phyloP scores from a whole-genome alignment of 352 stramenopile species.

The Pythium chondricola region DNA sequence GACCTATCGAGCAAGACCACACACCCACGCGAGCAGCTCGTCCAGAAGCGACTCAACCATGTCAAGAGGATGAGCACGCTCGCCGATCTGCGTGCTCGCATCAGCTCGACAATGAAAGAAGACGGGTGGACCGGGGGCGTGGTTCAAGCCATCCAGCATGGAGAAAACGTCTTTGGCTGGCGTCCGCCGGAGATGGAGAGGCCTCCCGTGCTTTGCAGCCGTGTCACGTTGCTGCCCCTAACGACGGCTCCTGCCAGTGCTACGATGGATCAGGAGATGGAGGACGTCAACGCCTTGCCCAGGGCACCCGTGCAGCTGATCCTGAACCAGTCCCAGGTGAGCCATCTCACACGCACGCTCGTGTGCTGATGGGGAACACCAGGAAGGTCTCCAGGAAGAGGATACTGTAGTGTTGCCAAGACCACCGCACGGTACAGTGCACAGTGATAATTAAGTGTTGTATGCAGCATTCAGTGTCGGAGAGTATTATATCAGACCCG shows the following conservation, averaged over 20 bases:
- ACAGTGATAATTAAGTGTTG: too few species aligned
- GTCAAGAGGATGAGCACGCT: conserved; percentile 36
- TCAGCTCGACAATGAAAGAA: conserved; percentile 33
- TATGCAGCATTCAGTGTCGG: too few species aligned
- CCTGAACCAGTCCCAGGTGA: conserved; percentile 12
- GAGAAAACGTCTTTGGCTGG: conserved; percentile 73
- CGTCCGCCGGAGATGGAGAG: conserved; percentile 67
- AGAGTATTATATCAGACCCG: too few species aligned
- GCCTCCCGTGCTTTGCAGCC: conserved; percentile 46
- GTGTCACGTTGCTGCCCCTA: conserved; percentile 35
- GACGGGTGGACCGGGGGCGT: conserved; percentile 56
- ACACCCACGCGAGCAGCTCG: conserved; percentile 34
- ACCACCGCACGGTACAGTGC: too few species aligned
- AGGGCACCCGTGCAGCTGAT: conserved; percentile 9
- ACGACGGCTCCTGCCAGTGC: not conserved
- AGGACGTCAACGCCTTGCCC: conserved; percentile 5
- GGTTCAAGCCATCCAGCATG: conserved; percentile 46
- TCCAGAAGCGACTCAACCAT: conserved; percentile 43
- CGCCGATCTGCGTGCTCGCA: conserved; percentile 31
- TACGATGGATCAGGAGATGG: conserved; percentile 14
- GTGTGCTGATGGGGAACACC: conserved; percentile 2
- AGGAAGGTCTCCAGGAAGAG: too few species aligned
- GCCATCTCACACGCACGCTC: conserved; percentile 13
- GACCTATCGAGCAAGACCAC: conserved; percentile 35
- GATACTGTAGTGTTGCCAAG: too few species aligned